phyloP scores from a whole-genome alignment of 805 yeast species.

The Kuraishia hungarica region DNA sequence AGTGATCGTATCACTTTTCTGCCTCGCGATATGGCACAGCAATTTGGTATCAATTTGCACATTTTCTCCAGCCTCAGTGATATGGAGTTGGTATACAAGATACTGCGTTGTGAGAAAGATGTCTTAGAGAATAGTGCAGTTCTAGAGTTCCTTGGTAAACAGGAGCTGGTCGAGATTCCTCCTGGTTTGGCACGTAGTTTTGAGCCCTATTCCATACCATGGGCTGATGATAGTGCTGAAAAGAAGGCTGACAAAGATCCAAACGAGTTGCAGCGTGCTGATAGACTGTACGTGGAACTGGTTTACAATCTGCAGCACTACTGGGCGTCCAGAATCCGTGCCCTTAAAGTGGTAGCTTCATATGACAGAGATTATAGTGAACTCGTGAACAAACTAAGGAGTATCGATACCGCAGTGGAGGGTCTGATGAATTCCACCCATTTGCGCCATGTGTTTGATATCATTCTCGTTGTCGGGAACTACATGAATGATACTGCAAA shows the following conservation, averaged over 20 bases:
- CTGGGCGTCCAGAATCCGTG: conserved; percentile 90
- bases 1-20: conserved; percentile 57
- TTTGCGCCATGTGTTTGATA: conserved; percentile 66
- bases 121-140: conserved; percentile 63
- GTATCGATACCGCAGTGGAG: conserved; percentile 66
- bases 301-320: conserved; percentile 79
- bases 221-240: conserved; percentile 30
- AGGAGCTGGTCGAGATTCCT: conserved; percentile 69
- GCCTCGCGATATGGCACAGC: conserved; percentile 84
- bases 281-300: conserved; percentile 72
- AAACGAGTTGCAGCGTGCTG: conserved; percentile 75
- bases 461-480: conserved; percentile 88
- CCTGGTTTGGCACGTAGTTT: conserved; percentile 61
- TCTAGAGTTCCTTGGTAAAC: conserved; percentile 75
- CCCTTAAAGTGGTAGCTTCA: conserved; percentile 58
- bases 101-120: conserved; percentile 69
- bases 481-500: conserved; percentile 92
- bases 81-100: conserved; percentile 57
- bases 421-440: conserved; percentile 58
- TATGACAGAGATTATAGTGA: conserved; percentile 77
- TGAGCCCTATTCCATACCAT: conserved; percentile 74
- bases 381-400: conserved; percentile 54
- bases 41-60: conserved; percentile 89
- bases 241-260: conserved; percentile 62
- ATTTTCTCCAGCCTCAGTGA: conserved; percentile 56